These are phyloP conservation scores for Trypethelium eluteriae DNA, from an alignment of 495 filamentous ascomycete species.

Conservation along the genomic window DNA sequence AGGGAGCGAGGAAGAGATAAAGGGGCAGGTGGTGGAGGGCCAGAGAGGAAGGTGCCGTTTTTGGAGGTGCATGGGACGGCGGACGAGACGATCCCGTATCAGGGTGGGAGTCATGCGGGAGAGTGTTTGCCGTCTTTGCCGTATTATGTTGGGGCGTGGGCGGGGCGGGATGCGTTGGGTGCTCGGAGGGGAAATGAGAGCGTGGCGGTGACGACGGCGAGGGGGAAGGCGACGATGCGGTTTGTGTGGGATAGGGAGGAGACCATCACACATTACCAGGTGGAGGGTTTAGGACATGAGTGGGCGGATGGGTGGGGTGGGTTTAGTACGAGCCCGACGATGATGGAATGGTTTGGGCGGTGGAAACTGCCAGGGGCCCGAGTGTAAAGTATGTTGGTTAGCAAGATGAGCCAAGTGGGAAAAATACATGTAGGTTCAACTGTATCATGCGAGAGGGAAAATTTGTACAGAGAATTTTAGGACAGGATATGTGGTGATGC, in stretches of 20 bases:
- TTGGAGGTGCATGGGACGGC: constrained; percentile 1
- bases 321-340: constrained; percentile 11
- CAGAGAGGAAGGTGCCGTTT: background rate
- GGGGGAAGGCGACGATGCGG: constrained; percentile 1
- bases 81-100: background rate
- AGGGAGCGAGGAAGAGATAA: no score
- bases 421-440: background rate
- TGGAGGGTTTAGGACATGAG: constrained; percentile 2
- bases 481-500: no score
- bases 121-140: background rate
- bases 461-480: no score
- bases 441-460: background rate
- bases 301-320: background rate
- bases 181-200: background rate
- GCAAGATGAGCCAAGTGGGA: background rate
- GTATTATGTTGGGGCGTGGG: background rate
- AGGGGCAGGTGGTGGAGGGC: no score
- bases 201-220: background rate
- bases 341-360: background rate
- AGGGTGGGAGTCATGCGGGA: background rate
- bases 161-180: background rate
- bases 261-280: background rate
- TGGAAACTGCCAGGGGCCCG: background rate
- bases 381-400: background rate
- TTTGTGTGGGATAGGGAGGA: background rate